These are phyloP conservation scores for Blastocystis sp. DNA, from an alignment of 352 stramenopile genomes.

Conservation along the genomic window DNA sequence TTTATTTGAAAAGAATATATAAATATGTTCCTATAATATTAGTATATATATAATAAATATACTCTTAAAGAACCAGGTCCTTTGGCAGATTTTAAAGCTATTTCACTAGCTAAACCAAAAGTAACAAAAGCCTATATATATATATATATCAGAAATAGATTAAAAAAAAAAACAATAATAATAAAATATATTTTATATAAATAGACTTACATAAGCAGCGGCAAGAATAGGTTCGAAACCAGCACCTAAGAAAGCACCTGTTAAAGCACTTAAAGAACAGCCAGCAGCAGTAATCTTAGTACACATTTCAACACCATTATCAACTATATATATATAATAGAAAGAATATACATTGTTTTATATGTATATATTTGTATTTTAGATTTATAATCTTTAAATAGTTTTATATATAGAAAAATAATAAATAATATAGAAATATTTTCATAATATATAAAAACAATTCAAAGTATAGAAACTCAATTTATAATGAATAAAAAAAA, in stretches of 20 bases:
- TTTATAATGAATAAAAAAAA: too few relatives aligned
- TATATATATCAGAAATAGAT: too few relatives aligned
- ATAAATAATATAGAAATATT: too few relatives aligned
- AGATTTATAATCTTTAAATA: too few relatives aligned
- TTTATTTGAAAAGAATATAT: too few relatives aligned
- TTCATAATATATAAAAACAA: not conserved
- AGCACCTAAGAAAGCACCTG: constrained; percentile 20
- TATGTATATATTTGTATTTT: too few relatives aligned
- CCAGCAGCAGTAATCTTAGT: constrained; percentile 25
- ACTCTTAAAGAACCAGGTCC: constrained; percentile 25
- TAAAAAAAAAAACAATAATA: too few relatives aligned
- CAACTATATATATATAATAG: constrained; percentile 10
- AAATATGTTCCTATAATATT: too few relatives aligned
- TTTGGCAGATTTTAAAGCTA: constrained; percentile 29
- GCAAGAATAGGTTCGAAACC: constrained; percentile 14
- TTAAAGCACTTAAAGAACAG: constrained; percentile 28
- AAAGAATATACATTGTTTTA: too few relatives aligned
- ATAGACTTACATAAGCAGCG: constrained; percentile 15
- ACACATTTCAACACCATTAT: constrained; percentile 33
- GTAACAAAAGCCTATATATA: constrained; percentile 26
- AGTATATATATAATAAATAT: not conserved
- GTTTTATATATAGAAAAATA: too few relatives aligned
- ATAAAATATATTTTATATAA: not conserved
- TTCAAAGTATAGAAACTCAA: too few relatives aligned
- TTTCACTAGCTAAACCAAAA: constrained; percentile 30